Evolutionary conservation across 352 stramenopile genomes (phyloP).

Genomic region (Albugo laibachii): DNA sequence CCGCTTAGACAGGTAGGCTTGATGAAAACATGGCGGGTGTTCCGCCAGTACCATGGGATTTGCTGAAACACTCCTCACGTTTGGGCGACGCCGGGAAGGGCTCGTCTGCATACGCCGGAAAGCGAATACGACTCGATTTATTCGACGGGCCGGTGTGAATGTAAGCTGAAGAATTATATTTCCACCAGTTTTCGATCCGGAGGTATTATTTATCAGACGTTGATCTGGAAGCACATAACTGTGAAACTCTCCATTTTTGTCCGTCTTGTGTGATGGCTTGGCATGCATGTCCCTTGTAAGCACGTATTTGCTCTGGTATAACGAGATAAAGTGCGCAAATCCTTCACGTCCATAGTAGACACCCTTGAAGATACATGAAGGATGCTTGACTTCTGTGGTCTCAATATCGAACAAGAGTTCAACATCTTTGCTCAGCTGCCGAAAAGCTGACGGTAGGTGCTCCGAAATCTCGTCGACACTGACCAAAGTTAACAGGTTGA

Average conservation of each 20-base stretch:
- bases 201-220: conserved; percentile 52
- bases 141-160: conserved; percentile 58
- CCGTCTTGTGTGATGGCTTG: background rate
- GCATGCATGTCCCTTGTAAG: conserved; percentile 19
- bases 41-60: conserved; percentile 63
- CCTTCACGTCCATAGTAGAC: conserved; percentile 74
- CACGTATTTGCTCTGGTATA: conserved; percentile 68
- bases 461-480: conserved; percentile 27
- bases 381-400: conserved; percentile 41
- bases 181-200: conserved; percentile 43
- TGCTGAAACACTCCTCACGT: conserved; percentile 19
- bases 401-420: conserved; percentile 73
- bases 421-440: conserved; percentile 72
- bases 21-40: conserved; percentile 59
- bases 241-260: conserved; percentile 31
- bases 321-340: conserved; percentile 62
- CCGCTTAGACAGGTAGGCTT: conserved; percentile 64
- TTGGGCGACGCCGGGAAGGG: conserved; percentile 15
- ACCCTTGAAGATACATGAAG: conserved; percentile 73
- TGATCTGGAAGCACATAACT: conserved; percentile 30
- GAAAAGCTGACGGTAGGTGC: conserved; percentile 34
- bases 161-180: conserved; percentile 65
- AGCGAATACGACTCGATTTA: conserved; percentile 67
- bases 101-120: conserved; percentile 45
- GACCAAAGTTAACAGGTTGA: conserved; percentile 15